phyloP scores from a whole-genome alignment of 805 yeast species.

The Kazachstania martiniae region DNA sequence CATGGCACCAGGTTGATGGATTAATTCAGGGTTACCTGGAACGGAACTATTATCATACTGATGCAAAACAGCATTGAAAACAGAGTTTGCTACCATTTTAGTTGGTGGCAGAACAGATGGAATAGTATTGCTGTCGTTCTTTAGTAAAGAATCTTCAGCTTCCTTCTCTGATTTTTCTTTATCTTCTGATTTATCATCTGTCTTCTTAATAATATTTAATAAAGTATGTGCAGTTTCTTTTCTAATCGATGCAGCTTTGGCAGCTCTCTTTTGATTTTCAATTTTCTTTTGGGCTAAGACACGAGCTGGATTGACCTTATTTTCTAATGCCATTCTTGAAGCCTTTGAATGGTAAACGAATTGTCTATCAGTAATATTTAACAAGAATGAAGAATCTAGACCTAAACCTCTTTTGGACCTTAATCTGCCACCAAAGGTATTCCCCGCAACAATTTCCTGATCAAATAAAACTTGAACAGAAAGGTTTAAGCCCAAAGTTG shows the following conservation, averaged over 20 bases:
- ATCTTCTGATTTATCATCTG: conserved; percentile 5
- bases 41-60: conserved; percentile 18
- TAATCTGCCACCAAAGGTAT: conserved; percentile 67
- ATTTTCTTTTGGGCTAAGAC: not conserved
- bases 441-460: conserved; percentile 70
- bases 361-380: conserved; percentile 68
- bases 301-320: conserved; percentile 5
- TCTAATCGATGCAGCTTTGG: conserved; percentile 21
- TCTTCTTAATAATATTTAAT: conserved; percentile 34
- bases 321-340: conserved; percentile 31
- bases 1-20: conserved; percentile 5
- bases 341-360: conserved; percentile 66
- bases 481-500: conserved; percentile 40
- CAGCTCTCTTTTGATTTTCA: conserved; percentile 20
- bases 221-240: conserved; percentile 33
- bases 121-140: not conserved
- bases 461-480: conserved; percentile 79
- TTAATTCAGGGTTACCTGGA: conserved; percentile 3
- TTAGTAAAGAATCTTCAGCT: not conserved
- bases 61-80: conserved; percentile 25
- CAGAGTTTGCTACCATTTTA: conserved; percentile 22
- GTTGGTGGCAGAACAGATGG: conserved; percentile 18
- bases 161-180: not conserved
- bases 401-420: conserved; percentile 72
- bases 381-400: conserved; percentile 68